These are phyloP conservation scores for Colletotrichum orchidophilum DNA, from an alignment of 2,329 filamentous ascomycete genomes.

Conservation along the genomic window DNA sequence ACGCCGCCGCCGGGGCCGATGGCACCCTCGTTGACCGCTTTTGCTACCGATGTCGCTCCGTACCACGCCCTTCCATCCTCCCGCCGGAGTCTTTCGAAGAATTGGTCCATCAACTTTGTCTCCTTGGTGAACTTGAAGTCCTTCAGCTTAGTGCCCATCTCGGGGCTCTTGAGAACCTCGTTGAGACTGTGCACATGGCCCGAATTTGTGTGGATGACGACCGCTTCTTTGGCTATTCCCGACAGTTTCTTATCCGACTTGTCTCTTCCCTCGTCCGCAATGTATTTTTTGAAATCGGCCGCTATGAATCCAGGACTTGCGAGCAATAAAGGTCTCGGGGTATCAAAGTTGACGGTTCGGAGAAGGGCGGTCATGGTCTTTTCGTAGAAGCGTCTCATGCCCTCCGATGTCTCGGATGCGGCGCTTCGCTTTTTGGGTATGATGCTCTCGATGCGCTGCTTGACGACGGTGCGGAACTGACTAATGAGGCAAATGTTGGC, in stretches of 20 bases:
- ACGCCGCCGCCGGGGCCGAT: conserved; percentile 88
- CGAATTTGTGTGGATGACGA: conserved; percentile 84
- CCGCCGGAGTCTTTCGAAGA: conserved; percentile 78
- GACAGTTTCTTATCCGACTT: conserved; percentile 75
- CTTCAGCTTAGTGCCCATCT: conserved; percentile 79
- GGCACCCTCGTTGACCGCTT: conserved; percentile 85
- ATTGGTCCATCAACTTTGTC: conserved; percentile 84
- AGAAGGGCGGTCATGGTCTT: conserved; percentile 79
- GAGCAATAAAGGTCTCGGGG: conserved; percentile 78
- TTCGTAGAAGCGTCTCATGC: conserved; percentile 80
- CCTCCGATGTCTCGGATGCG: conserved; percentile 73
- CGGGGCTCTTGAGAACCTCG: conserved; percentile 84
- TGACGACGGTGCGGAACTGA: conserved; percentile 79
- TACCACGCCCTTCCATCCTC: conserved; percentile 95
- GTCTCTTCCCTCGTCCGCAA: conserved; percentile 66
- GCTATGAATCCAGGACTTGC: conserved; percentile 93
- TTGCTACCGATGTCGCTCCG: conserved; percentile 82
- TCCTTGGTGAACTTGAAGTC: conserved; percentile 91
- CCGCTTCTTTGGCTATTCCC: conserved; percentile 67
- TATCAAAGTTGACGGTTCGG: conserved; percentile 78
- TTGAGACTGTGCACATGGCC: conserved; percentile 88
- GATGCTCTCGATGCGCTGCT: conserved; percentile 73
- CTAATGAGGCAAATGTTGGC: conserved; percentile 87
- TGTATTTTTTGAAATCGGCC: conserved; percentile 79
- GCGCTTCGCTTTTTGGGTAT: conserved; percentile 75